These are phyloP conservation scores for Geotrichum histeridarum DNA, from an alignment of 1,139 yeast genomes.

Conservation along the genomic window DNA sequence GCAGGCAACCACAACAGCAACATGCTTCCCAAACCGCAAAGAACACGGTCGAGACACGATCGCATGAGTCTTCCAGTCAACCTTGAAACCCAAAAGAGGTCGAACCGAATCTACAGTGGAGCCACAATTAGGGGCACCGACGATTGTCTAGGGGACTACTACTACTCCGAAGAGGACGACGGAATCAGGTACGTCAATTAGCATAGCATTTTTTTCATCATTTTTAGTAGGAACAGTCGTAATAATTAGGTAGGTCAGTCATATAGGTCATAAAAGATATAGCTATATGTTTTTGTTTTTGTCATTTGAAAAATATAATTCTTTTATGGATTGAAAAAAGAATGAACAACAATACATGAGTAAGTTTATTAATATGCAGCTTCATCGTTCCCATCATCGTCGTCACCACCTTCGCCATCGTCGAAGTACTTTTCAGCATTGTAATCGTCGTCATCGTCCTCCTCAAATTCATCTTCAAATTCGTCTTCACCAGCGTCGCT, in stretches of 20 bases:
- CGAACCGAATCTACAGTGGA: not conserved
- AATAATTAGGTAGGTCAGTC: no score
- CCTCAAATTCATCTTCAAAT: constrained; percentile 73
- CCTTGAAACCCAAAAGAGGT: not conserved
- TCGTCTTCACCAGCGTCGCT: constrained; percentile 69
- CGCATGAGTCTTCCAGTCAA: constrained; percentile 5
- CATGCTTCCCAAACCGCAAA: not conserved
- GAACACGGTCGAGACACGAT: not conserved
- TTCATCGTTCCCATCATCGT: constrained; percentile 51
- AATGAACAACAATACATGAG: not conserved
- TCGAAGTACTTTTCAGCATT: constrained; percentile 55
- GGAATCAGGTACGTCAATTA: constrained; percentile 5
- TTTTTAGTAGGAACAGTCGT: not conserved
- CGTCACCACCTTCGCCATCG: constrained; percentile 43
- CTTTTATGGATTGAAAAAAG: not conserved
- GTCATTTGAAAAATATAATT: no score
- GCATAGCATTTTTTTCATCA: not conserved
- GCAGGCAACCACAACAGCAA: not conserved
- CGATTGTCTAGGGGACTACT: not conserved
- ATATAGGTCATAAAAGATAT: not conserved
- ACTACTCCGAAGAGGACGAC: constrained; percentile 1
- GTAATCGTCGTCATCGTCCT: constrained; percentile 71
- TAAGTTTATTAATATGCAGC: constrained; percentile 55
- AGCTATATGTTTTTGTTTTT: no score
- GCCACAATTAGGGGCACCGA: not conserved